Conservation (phyloP, 805 yeast species). For the Spathaspora passalidarum region DNA sequence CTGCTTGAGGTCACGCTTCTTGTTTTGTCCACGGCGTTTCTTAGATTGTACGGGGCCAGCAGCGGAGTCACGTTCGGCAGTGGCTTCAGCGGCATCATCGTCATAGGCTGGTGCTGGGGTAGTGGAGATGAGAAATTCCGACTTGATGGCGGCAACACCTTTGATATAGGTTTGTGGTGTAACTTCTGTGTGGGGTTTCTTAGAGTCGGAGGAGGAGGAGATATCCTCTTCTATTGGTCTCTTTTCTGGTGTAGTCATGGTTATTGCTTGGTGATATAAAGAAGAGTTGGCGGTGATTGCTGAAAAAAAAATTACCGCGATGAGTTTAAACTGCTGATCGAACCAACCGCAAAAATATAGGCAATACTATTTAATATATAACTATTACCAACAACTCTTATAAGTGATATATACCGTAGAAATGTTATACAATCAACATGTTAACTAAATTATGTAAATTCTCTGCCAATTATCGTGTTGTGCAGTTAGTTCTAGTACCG, state of each 20-base stretch:
- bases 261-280: not conserved
- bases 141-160: conserved; percentile 76
- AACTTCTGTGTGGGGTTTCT: conserved; percentile 15
- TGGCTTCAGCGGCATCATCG: conserved; percentile 46
- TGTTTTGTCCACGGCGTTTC: conserved; percentile 73
- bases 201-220: conserved; percentile 12
- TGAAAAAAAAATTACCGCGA: not conserved
- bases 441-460: no score
- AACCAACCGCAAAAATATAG: no score
- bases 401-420: no score
- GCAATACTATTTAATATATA: no score
- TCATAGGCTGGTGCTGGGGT: conserved; percentile 38
- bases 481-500: no score
- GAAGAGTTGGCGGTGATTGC: no score
- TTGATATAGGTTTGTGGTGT: conserved; percentile 29
- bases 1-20: conserved; percentile 73
- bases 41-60: conserved; percentile 32
- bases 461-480: not conserved
- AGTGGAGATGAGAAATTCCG: conserved; percentile 60
- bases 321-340: not conserved
- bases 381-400: no score
- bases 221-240: conserved; percentile 9
- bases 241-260: conserved; percentile 12
- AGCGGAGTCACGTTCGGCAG: conserved; percentile 29
- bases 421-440: no score